These are phyloP conservation scores for Gaeumannomyces sp. DNA, from an alignment of 2,329 filamentous ascomycete genomes.

Conservation along the genomic window DNA sequence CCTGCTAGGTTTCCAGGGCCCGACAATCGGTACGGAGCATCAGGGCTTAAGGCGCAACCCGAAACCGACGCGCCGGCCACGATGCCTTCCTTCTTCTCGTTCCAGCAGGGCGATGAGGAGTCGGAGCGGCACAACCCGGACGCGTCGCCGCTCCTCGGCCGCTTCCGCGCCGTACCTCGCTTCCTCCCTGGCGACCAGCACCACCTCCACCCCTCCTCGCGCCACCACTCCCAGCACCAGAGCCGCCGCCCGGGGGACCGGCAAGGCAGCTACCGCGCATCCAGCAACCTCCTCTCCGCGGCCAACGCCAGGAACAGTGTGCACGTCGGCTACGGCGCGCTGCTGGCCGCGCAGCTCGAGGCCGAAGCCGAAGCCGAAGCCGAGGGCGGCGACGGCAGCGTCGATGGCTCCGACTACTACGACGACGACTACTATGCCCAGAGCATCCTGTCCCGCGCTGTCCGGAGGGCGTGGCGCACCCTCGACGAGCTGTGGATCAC, in stretches of 20 bases:
- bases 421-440: constrained; percentile 24
- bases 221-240: neutral
- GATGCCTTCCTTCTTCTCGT: constrained; percentile 62
- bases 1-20: neutral
- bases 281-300: constrained; percentile 11
- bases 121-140: constrained; percentile 40
- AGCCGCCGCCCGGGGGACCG: constrained; percentile 5
- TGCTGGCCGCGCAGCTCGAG: constrained; percentile 39
- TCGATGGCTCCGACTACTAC: constrained; percentile 25
- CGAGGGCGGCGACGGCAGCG: constrained; percentile 26
- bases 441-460: neutral
- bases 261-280: neutral
- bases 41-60: neutral
- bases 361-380: constrained; percentile 20
- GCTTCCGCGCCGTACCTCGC: constrained; percentile 57
- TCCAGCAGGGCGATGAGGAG: constrained; percentile 59
- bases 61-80: constrained; percentile 1
- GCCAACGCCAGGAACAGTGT: constrained; percentile 41
- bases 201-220: constrained; percentile 6
- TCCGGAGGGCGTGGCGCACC: constrained; percentile 25
- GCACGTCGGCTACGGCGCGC: constrained; percentile 49
- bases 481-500: constrained; percentile 53
- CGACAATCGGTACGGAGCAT: neutral
- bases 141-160: constrained; percentile 55
- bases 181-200: constrained; percentile 11